Conservation (phyloP, 1,284 basidiomycete species). For the Sanghuangporus weigelae region DNA sequence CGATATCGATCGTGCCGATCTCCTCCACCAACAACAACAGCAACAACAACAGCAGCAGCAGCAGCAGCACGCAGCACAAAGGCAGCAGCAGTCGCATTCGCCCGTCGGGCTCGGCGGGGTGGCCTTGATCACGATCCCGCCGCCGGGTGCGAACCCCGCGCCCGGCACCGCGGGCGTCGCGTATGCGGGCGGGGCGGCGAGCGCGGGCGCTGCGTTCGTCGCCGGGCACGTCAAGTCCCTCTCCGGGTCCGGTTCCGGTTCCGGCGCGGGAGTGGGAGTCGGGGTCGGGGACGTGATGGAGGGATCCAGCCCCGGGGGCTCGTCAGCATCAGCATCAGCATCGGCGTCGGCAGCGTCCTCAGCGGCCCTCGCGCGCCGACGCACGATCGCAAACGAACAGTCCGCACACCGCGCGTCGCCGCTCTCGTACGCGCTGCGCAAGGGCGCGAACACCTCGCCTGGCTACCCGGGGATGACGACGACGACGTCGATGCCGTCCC, state of each 20-base stretch:
- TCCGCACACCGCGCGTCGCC: conserved; percentile 27
- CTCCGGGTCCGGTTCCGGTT: background rate
- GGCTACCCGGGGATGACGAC: conserved; percentile 30
- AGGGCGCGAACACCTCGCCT: conserved; percentile 35
- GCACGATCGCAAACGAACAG: conserved; percentile 17
- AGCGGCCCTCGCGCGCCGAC: background rate
- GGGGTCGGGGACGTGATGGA: background rate
- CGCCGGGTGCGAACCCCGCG: conserved; percentile 23
- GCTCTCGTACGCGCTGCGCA: conserved; percentile 34
- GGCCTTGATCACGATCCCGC: conserved; percentile 11
- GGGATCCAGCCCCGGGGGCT: conserved; percentile 6
- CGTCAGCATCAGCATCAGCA: conserved; percentile 4
- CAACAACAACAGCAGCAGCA: background rate
- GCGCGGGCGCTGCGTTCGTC: conserved; percentile 15
- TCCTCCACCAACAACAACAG: conserved; percentile 29
- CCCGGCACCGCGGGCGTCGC: conserved; percentile 44
- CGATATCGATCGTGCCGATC: conserved; percentile 58
- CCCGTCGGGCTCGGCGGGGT: conserved; percentile 6
- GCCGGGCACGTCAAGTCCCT: conserved; percentile 12
- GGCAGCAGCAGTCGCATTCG: conserved; percentile 12
- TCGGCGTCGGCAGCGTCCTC: no score
- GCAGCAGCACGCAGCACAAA: background rate
- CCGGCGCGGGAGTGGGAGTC: background rate
- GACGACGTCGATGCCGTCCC: conserved; percentile 47
- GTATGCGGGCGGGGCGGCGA: conserved; percentile 45